Conservation (phyloP, 805 yeast species). For the Ogataea populi-albae region DNA sequence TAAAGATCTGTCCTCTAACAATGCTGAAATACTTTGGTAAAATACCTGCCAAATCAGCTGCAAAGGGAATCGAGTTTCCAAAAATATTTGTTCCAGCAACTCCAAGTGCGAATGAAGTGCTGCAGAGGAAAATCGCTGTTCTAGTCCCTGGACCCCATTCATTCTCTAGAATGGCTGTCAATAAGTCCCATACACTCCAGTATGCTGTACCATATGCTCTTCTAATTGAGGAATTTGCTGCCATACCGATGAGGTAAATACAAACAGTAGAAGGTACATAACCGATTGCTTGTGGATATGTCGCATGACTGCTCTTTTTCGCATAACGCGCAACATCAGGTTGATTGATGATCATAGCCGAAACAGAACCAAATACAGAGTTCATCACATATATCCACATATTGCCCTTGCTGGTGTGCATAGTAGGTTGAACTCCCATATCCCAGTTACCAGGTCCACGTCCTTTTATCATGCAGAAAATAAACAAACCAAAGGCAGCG, state of each 20-base stretch:
- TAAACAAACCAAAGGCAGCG: slow-evolving; percentile 21
- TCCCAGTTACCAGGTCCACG: slow-evolving; percentile 18
- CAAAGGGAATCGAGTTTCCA: slow-evolving; percentile 27
- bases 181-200: slow-evolving; percentile 31
- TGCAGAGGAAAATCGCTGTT: slow-evolving; percentile 24
- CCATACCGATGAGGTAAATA: slow-evolving; percentile 21
- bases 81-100: slow-evolving; percentile 32
- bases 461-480: slow-evolving; percentile 21
- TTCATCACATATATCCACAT: slow-evolving; percentile 22
- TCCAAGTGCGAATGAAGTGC: slow-evolving; percentile 20
- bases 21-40: slow-evolving; percentile 30
- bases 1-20: slow-evolving; percentile 21
- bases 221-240: slow-evolving; percentile 15
- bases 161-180: slow-evolving; percentile 26
- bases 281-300: slow-evolving; percentile 19
- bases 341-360: slow-evolving; percentile 29
- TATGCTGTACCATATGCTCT: slow-evolving; percentile 24
- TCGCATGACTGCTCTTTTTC: slow-evolving; percentile 13
- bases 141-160: slow-evolving; percentile 29
- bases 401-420: slow-evolving; percentile 11
- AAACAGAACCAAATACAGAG: slow-evolving; percentile 24
- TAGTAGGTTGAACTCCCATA: slow-evolving; percentile 9
- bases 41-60: slow-evolving; percentile 28
- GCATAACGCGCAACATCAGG: slow-evolving; percentile 30
- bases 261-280: slow-evolving; percentile 18